phyloP scores from a whole-genome alignment of 306 rosid genomes.

The Malus sieversii region DNA sequence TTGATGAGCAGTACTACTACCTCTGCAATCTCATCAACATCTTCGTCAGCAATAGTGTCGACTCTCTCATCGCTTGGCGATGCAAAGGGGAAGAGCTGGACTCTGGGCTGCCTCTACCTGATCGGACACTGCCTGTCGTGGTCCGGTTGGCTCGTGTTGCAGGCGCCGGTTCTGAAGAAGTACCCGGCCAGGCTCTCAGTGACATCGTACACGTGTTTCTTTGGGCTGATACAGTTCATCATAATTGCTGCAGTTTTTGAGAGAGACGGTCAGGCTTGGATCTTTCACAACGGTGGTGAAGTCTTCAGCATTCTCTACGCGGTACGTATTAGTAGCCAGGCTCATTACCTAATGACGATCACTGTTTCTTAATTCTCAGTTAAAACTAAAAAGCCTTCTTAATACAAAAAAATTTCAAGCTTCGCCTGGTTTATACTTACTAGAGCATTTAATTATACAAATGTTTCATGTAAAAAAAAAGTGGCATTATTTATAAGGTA shows the following conservation, averaged over 20 bases:
- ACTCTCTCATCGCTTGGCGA: slow-evolving; percentile 51
- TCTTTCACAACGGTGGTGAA: slow-evolving; percentile 69
- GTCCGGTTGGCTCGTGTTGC: slow-evolving; percentile 95
- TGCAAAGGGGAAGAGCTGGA: slow-evolving; percentile 82
- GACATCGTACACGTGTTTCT: slow-evolving; percentile 89
- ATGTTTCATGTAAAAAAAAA: no score
- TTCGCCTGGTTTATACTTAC: no score
- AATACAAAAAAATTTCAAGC: no score
- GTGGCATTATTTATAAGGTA: no score
- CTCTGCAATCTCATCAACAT: neutral
- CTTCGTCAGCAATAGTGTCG: neutral
- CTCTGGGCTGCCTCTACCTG: slow-evolving; percentile 77
- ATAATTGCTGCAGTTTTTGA: slow-evolving; percentile 57
- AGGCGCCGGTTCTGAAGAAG: slow-evolving; percentile 85
- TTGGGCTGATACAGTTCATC: slow-evolving; percentile 74
- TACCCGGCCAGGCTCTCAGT: slow-evolving; percentile 97
- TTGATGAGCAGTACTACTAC: neutral
- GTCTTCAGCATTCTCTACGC: slow-evolving; percentile 80
- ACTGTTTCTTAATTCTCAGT: no score
- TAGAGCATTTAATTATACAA: no score
- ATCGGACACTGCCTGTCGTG: slow-evolving; percentile 91
- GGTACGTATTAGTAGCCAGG: slow-evolving; percentile 28
- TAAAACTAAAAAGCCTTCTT: no score
- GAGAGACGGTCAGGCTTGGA: slow-evolving; percentile 75
- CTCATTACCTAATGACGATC: neutral